These are phyloP conservation scores for Glarea lozoyensis DNA, from an alignment of 495 filamentous ascomycete genomes.

Conservation along the genomic window DNA sequence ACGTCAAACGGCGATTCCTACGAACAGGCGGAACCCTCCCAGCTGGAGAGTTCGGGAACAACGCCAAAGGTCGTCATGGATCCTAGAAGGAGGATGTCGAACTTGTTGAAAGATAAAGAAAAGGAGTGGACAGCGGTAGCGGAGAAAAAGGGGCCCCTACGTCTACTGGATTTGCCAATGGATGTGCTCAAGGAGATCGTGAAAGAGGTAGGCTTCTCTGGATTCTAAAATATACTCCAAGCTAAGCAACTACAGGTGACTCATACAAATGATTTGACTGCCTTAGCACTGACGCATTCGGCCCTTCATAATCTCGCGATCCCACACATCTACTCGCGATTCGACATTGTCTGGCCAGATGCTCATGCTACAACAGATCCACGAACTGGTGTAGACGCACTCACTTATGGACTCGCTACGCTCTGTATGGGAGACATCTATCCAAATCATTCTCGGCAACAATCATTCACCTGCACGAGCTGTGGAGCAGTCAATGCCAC, in stretches of 20 bases:
- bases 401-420: slow-evolving; percentile 84
- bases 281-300: slow-evolving; percentile 75
- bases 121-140: slow-evolving; percentile 30
- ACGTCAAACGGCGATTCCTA: slow-evolving; percentile 7
- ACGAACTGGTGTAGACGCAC: slow-evolving; percentile 73
- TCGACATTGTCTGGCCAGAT: slow-evolving; percentile 94
- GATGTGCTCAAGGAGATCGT: slow-evolving; percentile 84
- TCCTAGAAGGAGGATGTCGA: slow-evolving; percentile 20
- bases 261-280: slow-evolving; percentile 79
- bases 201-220: slow-evolving; percentile 57
- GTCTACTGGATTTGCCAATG: slow-evolving; percentile 73
- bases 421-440: slow-evolving; percentile 73
- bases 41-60: slow-evolving; percentile 7
- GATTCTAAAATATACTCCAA: slow-evolving; percentile 6
- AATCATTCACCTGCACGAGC: slow-evolving; percentile 17
- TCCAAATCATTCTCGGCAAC: slow-evolving; percentile 25
- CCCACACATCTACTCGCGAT: slow-evolving; percentile 83
- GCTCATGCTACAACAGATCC: slow-evolving; percentile 52
- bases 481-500: slow-evolving; percentile 19
- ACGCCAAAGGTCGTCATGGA: slow-evolving; percentile 2
- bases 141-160: slow-evolving; percentile 33
- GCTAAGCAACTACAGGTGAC: slow-evolving; percentile 75
- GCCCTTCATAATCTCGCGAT: slow-evolving; percentile 74
- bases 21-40: slow-evolving; percentile 4
- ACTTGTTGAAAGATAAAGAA: slow-evolving; percentile 31